Base-by-base conservation (phyloP, 306 rosid genomes). In the Cucumis cinereus region DNA sequence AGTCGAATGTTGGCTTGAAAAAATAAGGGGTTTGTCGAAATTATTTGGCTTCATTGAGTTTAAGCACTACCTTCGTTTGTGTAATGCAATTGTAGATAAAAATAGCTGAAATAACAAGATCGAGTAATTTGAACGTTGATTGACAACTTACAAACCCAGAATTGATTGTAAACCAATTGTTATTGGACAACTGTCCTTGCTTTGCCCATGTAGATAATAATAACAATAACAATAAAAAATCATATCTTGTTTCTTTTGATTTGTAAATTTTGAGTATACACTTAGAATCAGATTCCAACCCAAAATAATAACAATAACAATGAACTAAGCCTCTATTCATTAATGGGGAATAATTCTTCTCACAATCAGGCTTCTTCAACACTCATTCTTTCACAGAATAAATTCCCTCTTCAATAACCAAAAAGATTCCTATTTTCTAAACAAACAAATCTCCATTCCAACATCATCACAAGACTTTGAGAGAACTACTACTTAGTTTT, bases 321-420 rank as follows among this genome's bases (percentile, higher is more conserved):
- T 47, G 40, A 67, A 67, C 14, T 7, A 11, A 71, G 24, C 16
- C 20, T 26, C 74, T 26, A 20, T 71, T 71, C 20, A 17, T 71
- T 71, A 71, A 71, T 71, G 75, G 75, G 16, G 75, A 71, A 71
- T 71, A 49, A 71, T 71, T 70, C 54, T 52, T 20, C 40, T 26
- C 40, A 47, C 58, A 45, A 49, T 24, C 9, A 71, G 26, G 75
- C 59, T 71, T 71, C 36, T 30, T 50, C 12, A 71, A 71, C 8
- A 71, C 75, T 71, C 75, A 47, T 2, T 47, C 59, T 26, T 71
- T 41, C 5, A 1, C 23, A 28, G 75, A 71, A 71, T 49, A 71
- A 47, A 53, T 71, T 71, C 75, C 26, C 75, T 47, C n/a, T 71
- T 49, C 75, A 71, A 3, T 24, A 43, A 40, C 57, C 53, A 43